Conservation (phyloP, 2,329 filamentous ascomycete genomes). For the Chaetomium sp. region DNA sequence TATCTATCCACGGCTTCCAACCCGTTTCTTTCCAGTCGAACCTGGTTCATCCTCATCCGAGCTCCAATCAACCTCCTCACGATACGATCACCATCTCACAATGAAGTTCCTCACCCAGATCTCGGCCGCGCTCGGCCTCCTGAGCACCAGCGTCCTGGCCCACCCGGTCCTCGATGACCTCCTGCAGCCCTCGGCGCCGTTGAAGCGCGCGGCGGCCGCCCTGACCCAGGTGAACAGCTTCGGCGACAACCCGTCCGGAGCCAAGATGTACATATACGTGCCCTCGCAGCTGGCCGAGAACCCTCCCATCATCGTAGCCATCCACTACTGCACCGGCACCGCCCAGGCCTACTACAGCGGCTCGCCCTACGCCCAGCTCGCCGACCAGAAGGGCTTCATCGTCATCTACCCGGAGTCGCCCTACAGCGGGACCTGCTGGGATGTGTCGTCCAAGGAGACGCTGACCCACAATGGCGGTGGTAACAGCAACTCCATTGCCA, state of each 20-base stretch:
- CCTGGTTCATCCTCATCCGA: not conserved
- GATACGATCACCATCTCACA: not conserved
- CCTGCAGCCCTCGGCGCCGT: slow-evolving; percentile 15
- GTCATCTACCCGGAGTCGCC: slow-evolving; percentile 51
- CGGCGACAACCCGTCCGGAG: slow-evolving; percentile 34
- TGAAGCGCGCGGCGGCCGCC: slow-evolving; percentile 23
- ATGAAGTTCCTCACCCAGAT: slow-evolving; percentile 20
- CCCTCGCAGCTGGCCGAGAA: slow-evolving; percentile 31
- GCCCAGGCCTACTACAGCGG: slow-evolving; percentile 42
- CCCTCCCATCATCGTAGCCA: slow-evolving; percentile 44
- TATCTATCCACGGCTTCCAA: not conserved
- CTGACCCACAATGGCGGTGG: slow-evolving; percentile 52
- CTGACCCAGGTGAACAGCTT: slow-evolving; percentile 36
- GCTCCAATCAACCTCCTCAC: not conserved
- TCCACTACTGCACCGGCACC: slow-evolving; percentile 49
- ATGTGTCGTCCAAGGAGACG: slow-evolving; percentile 44
- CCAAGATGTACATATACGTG: slow-evolving; percentile 41
- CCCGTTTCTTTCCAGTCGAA: not conserved
- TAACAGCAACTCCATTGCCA: slow-evolving; percentile 49
- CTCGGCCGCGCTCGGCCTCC: slow-evolving; percentile 13
- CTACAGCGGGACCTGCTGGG: slow-evolving; percentile 50
- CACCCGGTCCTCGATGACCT: slow-evolving; percentile 21
- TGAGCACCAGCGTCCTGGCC: slow-evolving; percentile 13
- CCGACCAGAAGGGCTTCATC: slow-evolving; percentile 38
- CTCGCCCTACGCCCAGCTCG: slow-evolving; percentile 41